phyloP scores from a whole-genome alignment of 495 filamentous ascomycete species.

The Hyaloscypha hepaticicola region DNA sequence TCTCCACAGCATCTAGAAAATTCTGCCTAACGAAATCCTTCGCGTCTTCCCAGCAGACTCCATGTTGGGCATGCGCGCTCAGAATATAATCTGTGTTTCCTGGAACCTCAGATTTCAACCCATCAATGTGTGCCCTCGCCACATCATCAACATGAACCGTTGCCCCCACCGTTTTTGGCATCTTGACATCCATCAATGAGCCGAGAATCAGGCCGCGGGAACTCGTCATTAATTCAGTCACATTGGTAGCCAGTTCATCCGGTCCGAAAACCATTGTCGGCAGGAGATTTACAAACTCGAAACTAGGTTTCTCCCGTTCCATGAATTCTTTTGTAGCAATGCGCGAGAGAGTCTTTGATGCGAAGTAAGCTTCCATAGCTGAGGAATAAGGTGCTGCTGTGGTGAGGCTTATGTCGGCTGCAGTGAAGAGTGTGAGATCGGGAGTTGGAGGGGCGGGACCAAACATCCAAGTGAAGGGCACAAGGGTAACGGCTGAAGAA shows the following conservation, averaged over 20 bases:
- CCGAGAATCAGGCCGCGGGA: constrained; percentile 33
- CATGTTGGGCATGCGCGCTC: constrained; percentile 28
- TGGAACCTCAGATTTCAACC: constrained; percentile 38
- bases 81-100: constrained; percentile 43
- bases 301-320: constrained; percentile 39
- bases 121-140: constrained; percentile 42
- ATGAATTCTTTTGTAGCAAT: constrained; percentile 46
- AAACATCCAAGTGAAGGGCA: constrained; percentile 33
- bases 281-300: constrained; percentile 47
- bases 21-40: constrained; percentile 34
- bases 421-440: constrained; percentile 27
- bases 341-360: constrained; percentile 38
- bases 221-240: constrained; percentile 37
- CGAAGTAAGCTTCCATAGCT: constrained; percentile 29
- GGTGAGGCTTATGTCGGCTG: constrained; percentile 26
- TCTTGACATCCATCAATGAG: constrained; percentile 26
- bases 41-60: constrained; percentile 46
- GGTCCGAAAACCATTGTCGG: constrained; percentile 46
- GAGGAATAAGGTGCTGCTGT: constrained; percentile 12
- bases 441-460: constrained; percentile 30
- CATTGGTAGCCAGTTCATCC: constrained; percentile 41
- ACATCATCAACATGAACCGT: constrained; percentile 46
- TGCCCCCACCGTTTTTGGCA: constrained; percentile 37
- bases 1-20: constrained; percentile 43
- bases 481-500: constrained; percentile 40